A percentile compares a stretch with the other conserved stretches of the same genome.
Evolutionary conservation across 148 eudicot species (phyloP).

Genomic region (Chenopodium berlandieri): DNA sequence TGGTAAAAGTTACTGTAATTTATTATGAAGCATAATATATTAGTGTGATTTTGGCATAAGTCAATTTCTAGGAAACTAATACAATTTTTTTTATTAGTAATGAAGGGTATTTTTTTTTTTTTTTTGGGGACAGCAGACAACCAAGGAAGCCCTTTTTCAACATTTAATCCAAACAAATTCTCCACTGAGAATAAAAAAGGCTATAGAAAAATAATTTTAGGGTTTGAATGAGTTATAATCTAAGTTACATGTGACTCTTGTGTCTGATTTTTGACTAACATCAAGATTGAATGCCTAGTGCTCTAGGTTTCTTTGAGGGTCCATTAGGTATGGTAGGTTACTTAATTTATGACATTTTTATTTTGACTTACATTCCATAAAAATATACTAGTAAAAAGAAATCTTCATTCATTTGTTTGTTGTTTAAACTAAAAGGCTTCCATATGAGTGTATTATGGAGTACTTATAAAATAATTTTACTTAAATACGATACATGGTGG

Average conservation of each 20-base stretch:
- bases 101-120: too few species aligned
- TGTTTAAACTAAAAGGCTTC: too few species aligned
- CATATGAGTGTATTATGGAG: too few species aligned
- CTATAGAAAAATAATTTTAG: not conserved
- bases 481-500: too few species aligned
- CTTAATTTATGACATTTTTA: not conserved
- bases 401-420: too few species aligned
- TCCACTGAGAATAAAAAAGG: constrained; percentile 18
- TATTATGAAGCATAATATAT: too few species aligned
- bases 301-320: not conserved
- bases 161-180: not conserved
- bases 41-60: too few species aligned
- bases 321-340: not conserved
- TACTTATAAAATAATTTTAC: too few species aligned
- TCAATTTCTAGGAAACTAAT: too few species aligned
- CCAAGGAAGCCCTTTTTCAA: constrained; percentile 11
- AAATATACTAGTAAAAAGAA: too few species aligned
- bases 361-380: too few species aligned
- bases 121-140: constrained; percentile 12
- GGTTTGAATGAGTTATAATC: constrained; percentile 7
- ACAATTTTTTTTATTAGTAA: too few species aligned
- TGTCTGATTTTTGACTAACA: constrained; percentile 1
- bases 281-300: not conserved
- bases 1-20: not conserved
- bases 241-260: not conserved